These are phyloP conservation scores for Botryotinia calthae DNA, from an alignment of 2,329 filamentous ascomycete species.

Conservation along the genomic window DNA sequence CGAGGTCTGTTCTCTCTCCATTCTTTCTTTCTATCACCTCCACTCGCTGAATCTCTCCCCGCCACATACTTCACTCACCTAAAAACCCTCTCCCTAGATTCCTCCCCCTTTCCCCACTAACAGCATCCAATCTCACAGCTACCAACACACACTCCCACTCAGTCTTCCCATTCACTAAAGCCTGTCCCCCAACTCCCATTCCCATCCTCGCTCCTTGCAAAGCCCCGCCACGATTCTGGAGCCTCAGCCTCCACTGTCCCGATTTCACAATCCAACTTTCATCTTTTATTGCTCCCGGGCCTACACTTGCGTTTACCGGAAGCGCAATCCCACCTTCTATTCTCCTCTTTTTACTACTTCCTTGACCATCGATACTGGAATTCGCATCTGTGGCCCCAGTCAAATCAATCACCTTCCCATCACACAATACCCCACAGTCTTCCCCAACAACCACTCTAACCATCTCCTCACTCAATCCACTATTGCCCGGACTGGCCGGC, in stretches of 20 bases:
- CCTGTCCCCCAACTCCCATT: conserved; percentile 53
- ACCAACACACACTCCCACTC: conserved; percentile 69
- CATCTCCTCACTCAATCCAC: conserved; percentile 65
- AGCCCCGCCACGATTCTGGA: conserved; percentile 53
- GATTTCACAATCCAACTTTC: conserved; percentile 59
- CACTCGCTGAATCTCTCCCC: neutral
- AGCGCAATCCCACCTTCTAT: conserved; percentile 10
- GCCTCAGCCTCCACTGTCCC: conserved; percentile 69
- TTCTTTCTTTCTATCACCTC: neutral
- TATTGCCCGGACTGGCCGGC: conserved; percentile 65
- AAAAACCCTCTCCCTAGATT: conserved; percentile 68
- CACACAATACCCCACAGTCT: conserved; percentile 57
- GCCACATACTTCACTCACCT: neutral
- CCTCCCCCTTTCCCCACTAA: conserved; percentile 61
- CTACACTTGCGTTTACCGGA: neutral
- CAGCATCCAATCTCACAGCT: conserved; percentile 73
- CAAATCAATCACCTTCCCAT: conserved; percentile 46
- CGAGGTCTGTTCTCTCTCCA: neutral
- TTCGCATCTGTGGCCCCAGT: neutral
- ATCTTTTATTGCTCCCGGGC: conserved; percentile 23
- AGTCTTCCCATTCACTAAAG: conserved; percentile 44
- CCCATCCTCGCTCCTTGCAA: conserved; percentile 66
- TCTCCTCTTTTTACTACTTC: conserved; percentile 24
- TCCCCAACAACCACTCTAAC: conserved; percentile 63
- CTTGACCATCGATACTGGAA: neutral